Evolutionary conservation across 1,284 basidiomycete genomes (phyloP), one percentile per base, ranked within the genome.

Genomic region (Moniliella sp.): DNA sequence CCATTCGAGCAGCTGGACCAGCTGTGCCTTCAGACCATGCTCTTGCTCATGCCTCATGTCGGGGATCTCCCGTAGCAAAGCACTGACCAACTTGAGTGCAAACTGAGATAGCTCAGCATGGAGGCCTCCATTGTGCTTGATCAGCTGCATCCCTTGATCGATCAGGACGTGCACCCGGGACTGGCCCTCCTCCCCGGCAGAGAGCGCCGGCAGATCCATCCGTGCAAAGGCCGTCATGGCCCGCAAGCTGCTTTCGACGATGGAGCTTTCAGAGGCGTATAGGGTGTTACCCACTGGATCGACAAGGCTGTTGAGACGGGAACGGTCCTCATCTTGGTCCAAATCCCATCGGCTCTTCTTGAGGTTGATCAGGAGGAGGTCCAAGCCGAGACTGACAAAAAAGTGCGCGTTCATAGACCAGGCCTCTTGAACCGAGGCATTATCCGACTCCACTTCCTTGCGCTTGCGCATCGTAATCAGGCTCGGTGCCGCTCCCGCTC

Each of bases 351-450:
- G 75, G 42, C 74, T 75, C 8, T 82, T 72, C 21, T 79, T 73
- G 54, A 83, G 73, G 0, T 82, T 81, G 2, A 81, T 82, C 45
- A 78, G 73, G 49, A 97, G 78, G 8, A 97, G 66, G 39, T 97
- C 86, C 13, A 97, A 68, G 30, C 91, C 91, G 44, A 97, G 83
- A 2, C 73, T 71, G 29, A 94, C 74, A 48, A 97, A 97, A 34
- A 81, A 84, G 56, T 57, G 49, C 4, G 80, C 86, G 28, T 57
- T 37, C 50, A 56, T 46, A 48, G 47, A 36, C 60, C 36, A 61
- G 66, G 40, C 61, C 61, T 53, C 46, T 33, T 45, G 30, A 50
- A 50, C 45, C 54, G 62, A 30, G 23, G 35, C 27, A 1, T 23
- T 32, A 21, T 39, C 39, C 13, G 39, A 35, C 28, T 56, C 54